Evolutionary conservation across 176 grass and related monocot species (phyloP).

Genomic region (Ananas comosus): DNA sequence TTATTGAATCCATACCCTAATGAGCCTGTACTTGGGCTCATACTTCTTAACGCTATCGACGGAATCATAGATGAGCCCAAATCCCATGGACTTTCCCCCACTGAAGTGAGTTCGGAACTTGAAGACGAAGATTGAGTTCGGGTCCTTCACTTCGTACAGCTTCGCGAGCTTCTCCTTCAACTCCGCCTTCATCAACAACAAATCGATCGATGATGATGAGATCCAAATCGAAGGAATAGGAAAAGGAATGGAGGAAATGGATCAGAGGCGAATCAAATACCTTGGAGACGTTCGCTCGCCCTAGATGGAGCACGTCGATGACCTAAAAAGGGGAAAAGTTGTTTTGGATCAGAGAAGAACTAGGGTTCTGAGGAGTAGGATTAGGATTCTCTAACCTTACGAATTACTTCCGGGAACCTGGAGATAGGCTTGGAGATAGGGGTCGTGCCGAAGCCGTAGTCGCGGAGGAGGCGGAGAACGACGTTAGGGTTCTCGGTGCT

Average conservation of each 20-base stretch:
- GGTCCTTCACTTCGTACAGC: slow-evolving; percentile 69
- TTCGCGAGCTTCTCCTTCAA: slow-evolving; percentile 63
- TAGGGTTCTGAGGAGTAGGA: background rate
- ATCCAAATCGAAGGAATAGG: background rate
- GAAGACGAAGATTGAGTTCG: slow-evolving; percentile 93
- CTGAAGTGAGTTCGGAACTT: slow-evolving; percentile 95
- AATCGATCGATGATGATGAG: background rate
- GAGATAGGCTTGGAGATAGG: too few species aligned
- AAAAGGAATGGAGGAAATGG: background rate
- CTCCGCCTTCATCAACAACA: slow-evolving; percentile 38
- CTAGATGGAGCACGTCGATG: slow-evolving; percentile 84
- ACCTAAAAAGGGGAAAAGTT: slow-evolving; percentile 38
- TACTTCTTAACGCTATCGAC: slow-evolving; percentile 73
- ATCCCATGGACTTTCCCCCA: slow-evolving; percentile 84
- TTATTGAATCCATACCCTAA: slow-evolving; percentile 48
- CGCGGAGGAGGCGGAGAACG: too few species aligned
- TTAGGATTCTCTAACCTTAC: slow-evolving; percentile 20
- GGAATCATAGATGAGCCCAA: slow-evolving; percentile 87
- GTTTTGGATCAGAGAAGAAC: background rate
- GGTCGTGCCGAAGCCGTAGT: too few species aligned
- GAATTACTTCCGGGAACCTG: slow-evolving; percentile 87
- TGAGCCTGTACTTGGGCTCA: slow-evolving; percentile 91
- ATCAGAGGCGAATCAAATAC: too few species aligned
- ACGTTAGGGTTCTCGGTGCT: too few species aligned
- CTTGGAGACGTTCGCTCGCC: slow-evolving; percentile 91